Percentiles rank a stretch among this genome's conserved stretches.
These are phyloP conservation scores for Fusarium xylarioides DNA, from an alignment of 2,329 filamentous ascomycete species.

Conservation along the genomic window DNA sequence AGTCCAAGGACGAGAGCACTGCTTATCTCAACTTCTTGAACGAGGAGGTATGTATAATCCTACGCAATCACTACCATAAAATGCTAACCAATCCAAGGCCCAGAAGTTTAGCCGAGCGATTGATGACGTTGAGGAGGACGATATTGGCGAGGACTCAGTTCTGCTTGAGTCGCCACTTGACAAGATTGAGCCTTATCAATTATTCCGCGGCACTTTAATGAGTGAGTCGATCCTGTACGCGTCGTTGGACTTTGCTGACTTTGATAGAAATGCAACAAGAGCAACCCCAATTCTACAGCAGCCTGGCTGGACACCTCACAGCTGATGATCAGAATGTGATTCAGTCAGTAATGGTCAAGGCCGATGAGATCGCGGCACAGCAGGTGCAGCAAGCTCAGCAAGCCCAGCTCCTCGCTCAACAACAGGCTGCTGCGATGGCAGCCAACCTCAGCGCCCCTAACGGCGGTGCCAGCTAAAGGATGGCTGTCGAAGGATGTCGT, in stretches of 20 bases:
- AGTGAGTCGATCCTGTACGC: conserved; percentile 66
- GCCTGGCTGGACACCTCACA: conserved; percentile 79
- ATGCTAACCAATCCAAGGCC: conserved; percentile 63
- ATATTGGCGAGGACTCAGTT: conserved; percentile 91
- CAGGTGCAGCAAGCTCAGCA: conserved; percentile 42
- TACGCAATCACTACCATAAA: background rate
- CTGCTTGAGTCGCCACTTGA: conserved; percentile 94
- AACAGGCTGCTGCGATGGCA: conserved; percentile 39
- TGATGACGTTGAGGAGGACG: conserved; percentile 80
- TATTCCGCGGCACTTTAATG: conserved; percentile 84
- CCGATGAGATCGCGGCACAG: conserved; percentile 53
- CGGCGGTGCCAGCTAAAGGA: conserved; percentile 40
- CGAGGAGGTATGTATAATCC: conserved; percentile 71
- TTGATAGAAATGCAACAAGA: conserved; percentile 82
- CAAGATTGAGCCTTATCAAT: conserved; percentile 90
- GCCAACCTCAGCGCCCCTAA: conserved; percentile 34
- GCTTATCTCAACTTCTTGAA: conserved; percentile 97
- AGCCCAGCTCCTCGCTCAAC: conserved; percentile 42
- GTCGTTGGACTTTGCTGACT: conserved; percentile 37
- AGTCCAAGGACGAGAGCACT: conserved; percentile 88
- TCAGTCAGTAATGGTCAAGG: conserved; percentile 77
- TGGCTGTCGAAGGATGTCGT: background rate
- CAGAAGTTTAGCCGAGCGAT: conserved; percentile 81
- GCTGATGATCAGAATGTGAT: conserved; percentile 84
- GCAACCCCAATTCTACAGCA: conserved; percentile 88